A percentile compares a stretch with the other conserved stretches of the same genome.
phyloP scores from a whole-genome alignment of 2,329 filamentous ascomycete species.

The Fonsecaea multimorphosa region DNA sequence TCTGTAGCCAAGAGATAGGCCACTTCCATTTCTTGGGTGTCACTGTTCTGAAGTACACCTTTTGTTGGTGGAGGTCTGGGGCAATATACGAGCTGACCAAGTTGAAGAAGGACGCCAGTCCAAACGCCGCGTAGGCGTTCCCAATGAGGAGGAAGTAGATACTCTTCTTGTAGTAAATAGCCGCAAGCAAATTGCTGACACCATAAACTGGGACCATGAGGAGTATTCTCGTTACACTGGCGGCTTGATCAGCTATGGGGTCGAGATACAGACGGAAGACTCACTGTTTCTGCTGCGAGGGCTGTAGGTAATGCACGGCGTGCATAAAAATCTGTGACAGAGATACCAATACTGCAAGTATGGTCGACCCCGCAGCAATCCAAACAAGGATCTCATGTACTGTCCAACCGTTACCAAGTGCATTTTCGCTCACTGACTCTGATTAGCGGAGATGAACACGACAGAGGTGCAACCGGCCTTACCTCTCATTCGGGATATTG shows the following conservation, averaged over 20 bases:
- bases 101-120: conserved; percentile 84
- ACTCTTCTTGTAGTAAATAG: conserved; percentile 75
- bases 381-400: not conserved
- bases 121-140: conserved; percentile 88
- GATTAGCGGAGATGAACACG: not conserved
- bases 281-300: conserved; percentile 63
- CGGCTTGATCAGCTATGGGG: not conserved
- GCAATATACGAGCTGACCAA: conserved; percentile 81
- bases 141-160: conserved; percentile 81
- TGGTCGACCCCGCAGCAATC: not conserved
- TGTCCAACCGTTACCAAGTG: not conserved
- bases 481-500: not conserved
- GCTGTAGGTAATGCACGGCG: conserved; percentile 65
- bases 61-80: conserved; percentile 77
- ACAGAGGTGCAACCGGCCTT: not conserved
- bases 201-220: conserved; percentile 87
- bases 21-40: conserved; percentile 74
- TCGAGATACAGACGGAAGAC: not conserved
- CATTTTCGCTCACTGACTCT: not conserved
- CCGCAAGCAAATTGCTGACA: conserved; percentile 73
- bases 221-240: conserved; percentile 77
- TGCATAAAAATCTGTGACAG: conserved; percentile 57
- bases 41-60: conserved; percentile 76
- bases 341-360: not conserved
- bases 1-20: conserved; percentile 74